phyloP scores from a whole-genome alignment of 139 green algal species.

The Nannochloris sp. region DNA sequence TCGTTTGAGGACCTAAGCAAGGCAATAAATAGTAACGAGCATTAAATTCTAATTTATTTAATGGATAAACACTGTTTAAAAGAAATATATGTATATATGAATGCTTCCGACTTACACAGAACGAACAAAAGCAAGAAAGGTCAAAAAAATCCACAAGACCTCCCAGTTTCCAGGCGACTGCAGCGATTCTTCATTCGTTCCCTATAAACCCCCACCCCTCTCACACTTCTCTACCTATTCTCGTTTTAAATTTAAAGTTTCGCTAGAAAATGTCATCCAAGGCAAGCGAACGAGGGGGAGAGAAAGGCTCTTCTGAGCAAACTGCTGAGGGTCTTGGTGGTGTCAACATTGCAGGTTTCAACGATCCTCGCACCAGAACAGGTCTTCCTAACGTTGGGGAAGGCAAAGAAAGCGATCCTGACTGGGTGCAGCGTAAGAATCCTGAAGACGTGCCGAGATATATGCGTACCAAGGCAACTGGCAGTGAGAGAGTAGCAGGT shows the following conservation, averaged over 20 bases:
- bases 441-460: too few relatives aligned
- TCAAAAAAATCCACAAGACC: background rate
- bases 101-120: background rate
- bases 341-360: slow-evolving; percentile 1
- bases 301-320: too few relatives aligned
- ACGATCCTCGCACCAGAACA: background rate
- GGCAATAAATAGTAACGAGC: background rate
- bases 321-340: slow-evolving; percentile 11
- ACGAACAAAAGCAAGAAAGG: background rate
- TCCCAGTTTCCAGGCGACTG: background rate
- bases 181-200: background rate
- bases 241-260: background rate
- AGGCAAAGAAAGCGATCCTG: background rate
- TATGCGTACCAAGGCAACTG: too few relatives aligned
- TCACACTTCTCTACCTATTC: background rate
- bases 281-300: background rate
- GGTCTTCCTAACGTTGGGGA: slow-evolving; percentile 5
- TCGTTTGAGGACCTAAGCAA: slow-evolving; percentile 52
- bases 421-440: slow-evolving; percentile 17
- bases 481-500: too few relatives aligned
- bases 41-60: background rate
- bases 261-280: background rate
- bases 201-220: too few relatives aligned
- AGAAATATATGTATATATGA: background rate
- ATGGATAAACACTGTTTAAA: background rate